Conservation (phyloP, 2,329 filamentous ascomycete genomes). For the Epicoccum sorghinum region DNA sequence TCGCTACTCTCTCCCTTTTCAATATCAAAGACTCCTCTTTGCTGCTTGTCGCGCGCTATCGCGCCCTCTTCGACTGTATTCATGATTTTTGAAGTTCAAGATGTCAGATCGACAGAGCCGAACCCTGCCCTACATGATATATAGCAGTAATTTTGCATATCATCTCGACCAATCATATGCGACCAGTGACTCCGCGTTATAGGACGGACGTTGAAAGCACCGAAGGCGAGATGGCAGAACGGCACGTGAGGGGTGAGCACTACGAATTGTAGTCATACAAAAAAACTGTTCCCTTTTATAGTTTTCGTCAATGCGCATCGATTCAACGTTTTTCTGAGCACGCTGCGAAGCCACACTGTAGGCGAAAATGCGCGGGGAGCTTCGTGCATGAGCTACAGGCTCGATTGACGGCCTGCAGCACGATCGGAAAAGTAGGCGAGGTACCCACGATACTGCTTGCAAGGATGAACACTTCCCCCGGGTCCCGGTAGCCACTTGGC, state of each 20-base stretch:
- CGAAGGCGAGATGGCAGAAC: neutral
- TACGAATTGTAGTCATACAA: neutral
- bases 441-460: too few relatives aligned
- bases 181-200: constrained; percentile 14
- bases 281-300: too few relatives aligned
- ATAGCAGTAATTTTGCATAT: too few relatives aligned
- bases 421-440: too few relatives aligned
- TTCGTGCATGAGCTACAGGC: too few relatives aligned
- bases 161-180: constrained; percentile 12
- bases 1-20: constrained; percentile 15
- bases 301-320: neutral
- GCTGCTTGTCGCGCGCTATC: constrained; percentile 9
- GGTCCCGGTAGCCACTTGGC: too few relatives aligned
- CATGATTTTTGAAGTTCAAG: constrained; percentile 14
- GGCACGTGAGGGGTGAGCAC: constrained; percentile 5
- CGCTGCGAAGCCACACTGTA: too few relatives aligned
- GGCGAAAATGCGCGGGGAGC: too few relatives aligned
- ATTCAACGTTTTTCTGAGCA: neutral
- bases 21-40: constrained; percentile 7
- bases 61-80: constrained; percentile 22
- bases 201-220: neutral
- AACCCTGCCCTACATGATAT: neutral
- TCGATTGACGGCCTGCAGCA: too few relatives aligned
- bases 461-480: too few relatives aligned
- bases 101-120: neutral